These are phyloP conservation scores for Angomonas deanei DNA, from an alignment of 208 protist species.

Conservation along the genomic window DNA sequence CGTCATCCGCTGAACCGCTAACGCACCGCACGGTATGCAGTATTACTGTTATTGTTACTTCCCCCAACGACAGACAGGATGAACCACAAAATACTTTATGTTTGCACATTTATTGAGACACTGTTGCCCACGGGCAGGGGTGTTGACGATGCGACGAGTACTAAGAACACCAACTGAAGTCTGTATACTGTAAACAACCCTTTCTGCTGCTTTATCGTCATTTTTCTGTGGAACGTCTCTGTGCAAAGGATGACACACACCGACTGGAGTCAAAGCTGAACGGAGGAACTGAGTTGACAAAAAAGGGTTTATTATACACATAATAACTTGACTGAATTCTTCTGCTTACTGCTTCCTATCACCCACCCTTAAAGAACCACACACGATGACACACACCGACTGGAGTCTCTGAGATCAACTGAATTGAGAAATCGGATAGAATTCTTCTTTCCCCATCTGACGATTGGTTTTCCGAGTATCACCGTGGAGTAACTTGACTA, in stretches of 20 bases:
- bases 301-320: too few species aligned
- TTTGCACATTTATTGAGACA: too few species aligned
- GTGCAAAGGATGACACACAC: constrained; percentile 2
- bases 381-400: constrained; percentile 3
- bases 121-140: too few species aligned
- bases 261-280: constrained; percentile 1
- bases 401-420: constrained; percentile 4
- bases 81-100: too few species aligned
- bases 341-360: too few species aligned
- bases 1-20: constrained; percentile 1
- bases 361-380: too few species aligned
- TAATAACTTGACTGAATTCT: too few species aligned
- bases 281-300: constrained; percentile 1
- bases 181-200: too few species aligned
- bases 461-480: neutral
- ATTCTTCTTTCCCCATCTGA: constrained; percentile 4
- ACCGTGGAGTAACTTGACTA: too few species aligned
- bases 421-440: constrained; percentile 4
- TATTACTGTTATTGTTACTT: neutral
- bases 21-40: neutral
- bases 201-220: neutral
- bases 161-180: too few species aligned
- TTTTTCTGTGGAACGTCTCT: neutral
- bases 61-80: too few species aligned
- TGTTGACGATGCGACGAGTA: too few species aligned